A percentile compares a stretch with the other conserved stretches of the same genome.
Evolutionary conservation across 176 grass and related monocot species (phyloP).

Genomic region (Coix lacrymajobi): DNA sequence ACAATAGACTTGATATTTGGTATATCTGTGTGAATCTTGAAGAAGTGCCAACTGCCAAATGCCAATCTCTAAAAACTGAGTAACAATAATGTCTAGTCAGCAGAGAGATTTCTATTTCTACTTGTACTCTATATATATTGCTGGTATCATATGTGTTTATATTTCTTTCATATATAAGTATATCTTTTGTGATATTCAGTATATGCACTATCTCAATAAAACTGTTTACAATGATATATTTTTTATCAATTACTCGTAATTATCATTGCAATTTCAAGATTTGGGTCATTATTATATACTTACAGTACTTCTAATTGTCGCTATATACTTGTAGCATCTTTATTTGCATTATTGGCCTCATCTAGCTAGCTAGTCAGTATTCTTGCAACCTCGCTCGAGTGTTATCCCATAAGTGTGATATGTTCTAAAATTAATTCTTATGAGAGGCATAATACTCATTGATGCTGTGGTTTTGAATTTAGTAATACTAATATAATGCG

Average conservation of each 20-base stretch:
- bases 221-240: background rate
- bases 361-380: background rate
- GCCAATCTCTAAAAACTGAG: background rate
- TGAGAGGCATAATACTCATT: background rate
- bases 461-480: background rate
- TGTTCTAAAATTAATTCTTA: background rate
- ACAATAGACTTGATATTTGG: background rate
- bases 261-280: background rate
- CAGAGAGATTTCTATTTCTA: background rate
- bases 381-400: background rate
- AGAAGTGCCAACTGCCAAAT: background rate
- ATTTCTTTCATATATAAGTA: background rate
- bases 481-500: background rate
- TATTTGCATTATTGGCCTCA: background rate
- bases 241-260: background rate
- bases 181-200: background rate
- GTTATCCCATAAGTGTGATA: background rate
- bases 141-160: constrained; percentile 20
- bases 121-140: background rate
- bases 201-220: background rate
- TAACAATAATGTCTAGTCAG: background rate
- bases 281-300: background rate
- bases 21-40: background rate
- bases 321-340: background rate
- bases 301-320: background rate